These are phyloP conservation scores for Hypoxylon crocopeplum DNA, from an alignment of 495 filamentous ascomycete genomes.

Conservation along the genomic window DNA sequence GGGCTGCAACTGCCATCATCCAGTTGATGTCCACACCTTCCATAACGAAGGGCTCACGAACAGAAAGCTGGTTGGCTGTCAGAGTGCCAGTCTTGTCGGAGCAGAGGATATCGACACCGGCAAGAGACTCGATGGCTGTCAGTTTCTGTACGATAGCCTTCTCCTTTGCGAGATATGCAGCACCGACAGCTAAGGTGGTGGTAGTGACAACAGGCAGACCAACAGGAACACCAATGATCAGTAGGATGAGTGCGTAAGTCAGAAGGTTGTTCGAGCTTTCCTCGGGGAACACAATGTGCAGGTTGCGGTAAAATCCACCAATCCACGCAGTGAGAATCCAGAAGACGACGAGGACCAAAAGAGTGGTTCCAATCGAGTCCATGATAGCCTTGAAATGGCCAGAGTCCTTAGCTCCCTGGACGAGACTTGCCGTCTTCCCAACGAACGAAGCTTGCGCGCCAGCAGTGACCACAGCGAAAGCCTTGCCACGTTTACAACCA, in stretches of 20 bases:
- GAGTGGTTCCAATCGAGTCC: conserved; percentile 79
- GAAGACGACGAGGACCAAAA: conserved; percentile 79
- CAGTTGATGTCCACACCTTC: conserved; percentile 78
- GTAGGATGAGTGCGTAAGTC: conserved; percentile 81
- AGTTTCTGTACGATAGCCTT: conserved; percentile 97
- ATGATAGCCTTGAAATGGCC: conserved; percentile 90
- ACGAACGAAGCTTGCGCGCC: conserved; percentile 87
- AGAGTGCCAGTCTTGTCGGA: conserved; percentile 96
- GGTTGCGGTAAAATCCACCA: conserved; percentile 81
- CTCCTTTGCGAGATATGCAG: conserved; percentile 90
- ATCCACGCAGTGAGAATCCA: conserved; percentile 83
- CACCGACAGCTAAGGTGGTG: conserved; percentile 94
- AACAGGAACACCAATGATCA: conserved; percentile 92
- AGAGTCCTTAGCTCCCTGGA: conserved; percentile 69
- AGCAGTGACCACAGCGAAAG: conserved; percentile 75
- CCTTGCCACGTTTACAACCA: conserved; percentile 83
- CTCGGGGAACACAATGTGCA: conserved; percentile 63
- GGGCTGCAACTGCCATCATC: conserved; percentile 85
- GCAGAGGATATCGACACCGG: conserved; percentile 94
- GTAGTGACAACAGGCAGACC: conserved; percentile 95
- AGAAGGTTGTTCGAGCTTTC: conserved; percentile 60
- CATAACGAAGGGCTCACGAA: conserved; percentile 81
- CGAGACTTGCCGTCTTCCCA: conserved; percentile 82
- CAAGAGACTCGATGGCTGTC: conserved; percentile 93
- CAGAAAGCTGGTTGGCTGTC: conserved; percentile 88